phyloP scores from a whole-genome alignment of 78 protist genomes.

The Dictyostelium capitatum region DNA sequence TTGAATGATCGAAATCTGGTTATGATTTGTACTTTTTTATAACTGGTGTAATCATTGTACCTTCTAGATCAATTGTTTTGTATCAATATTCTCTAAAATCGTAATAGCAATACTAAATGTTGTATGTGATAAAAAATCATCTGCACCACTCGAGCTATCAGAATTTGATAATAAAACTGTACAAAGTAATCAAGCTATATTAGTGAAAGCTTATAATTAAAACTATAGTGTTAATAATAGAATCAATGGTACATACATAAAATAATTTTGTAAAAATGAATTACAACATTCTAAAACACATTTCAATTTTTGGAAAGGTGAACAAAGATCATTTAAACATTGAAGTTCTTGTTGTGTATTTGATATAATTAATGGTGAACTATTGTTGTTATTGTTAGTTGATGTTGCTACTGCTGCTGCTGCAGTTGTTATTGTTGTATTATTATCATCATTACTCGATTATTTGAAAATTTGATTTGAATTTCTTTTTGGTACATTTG shows the following conservation, averaged over 20 bases:
- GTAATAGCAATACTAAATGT: constrained; percentile 82
- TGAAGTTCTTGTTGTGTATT: constrained; percentile 53
- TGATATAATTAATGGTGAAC: background rate
- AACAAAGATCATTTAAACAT: constrained; percentile 46
- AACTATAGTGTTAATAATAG: too few relatives aligned
- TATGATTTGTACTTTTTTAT: constrained; percentile 19
- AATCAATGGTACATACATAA: constrained; percentile 16
- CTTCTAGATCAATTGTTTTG: constrained; percentile 66
- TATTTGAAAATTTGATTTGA: background rate
- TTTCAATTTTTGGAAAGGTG: constrained; percentile 73
- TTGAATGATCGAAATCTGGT: background rate
- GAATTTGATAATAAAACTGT: constrained; percentile 52
- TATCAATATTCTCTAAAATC: constrained; percentile 68
- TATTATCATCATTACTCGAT: background rate
- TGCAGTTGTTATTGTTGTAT: background rate
- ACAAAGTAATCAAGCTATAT: too few relatives aligned
- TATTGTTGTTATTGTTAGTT: background rate
- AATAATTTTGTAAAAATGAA: too few relatives aligned
- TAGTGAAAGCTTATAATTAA: too few relatives aligned
- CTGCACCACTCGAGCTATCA: constrained; percentile 87
- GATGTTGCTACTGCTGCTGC: background rate
- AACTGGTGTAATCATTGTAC: constrained; percentile 32
- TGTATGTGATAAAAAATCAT: constrained; percentile 91
- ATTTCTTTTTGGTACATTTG: background rate
- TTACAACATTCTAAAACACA: constrained; percentile 69